Evolutionary conservation across 2,329 filamentous ascomycete species (phyloP), one percentile per base, ranked within the genome.

Genomic region (Fusarium coicis): DNA sequence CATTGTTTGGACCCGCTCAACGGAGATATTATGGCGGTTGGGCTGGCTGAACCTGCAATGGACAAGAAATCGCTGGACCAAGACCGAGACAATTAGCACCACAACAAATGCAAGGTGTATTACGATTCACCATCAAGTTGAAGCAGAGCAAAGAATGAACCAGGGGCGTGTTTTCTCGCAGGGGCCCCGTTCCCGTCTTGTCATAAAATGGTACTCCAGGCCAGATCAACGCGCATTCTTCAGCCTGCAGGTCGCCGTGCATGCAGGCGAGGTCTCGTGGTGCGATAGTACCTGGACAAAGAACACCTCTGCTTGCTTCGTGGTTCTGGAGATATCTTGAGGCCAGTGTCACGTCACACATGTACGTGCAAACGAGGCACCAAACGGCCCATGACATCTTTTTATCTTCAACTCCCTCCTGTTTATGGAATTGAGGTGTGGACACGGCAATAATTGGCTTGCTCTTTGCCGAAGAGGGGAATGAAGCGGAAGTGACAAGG

Each of bases 251-350:
- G 72, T 73, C 76, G 69, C 70, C 74, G 71, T 79, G 77, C 78
- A 80, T 80, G 73, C 70, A 74, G 76, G 66, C 70, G 65, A 76
- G 76, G 78, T 80, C 78, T 76, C 78, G 78, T 80, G 78, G 77
- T 76, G 68, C 58, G 47, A 60, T 60, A 68, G 68, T 68, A 60
- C 36, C 32, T 43, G n/a, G 39, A 44, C 69, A 59, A 55, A 44
- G 32, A 65, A 43, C 56, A 55, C 46, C 63, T 44, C 66, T 68
- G 53, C 62, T 68, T 68, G 56, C 62, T 68, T 57, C 26, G 36
- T 32, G 44, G 32, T 40, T 34, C 28, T 40, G 43, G 11, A 39
- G 47, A 32, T 34, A 36, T 47, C 34, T 40, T 42, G 34, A 28
- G 34, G 55, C 42, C 46, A 32, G 32, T 59, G 37, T 50, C 40